A percentile compares a stretch with the other conserved stretches of the same genome.
These are phyloP conservation scores for Selaginella tamariscina DNA, from an alignment of 75 land plant species.

Conservation along the genomic window DNA sequence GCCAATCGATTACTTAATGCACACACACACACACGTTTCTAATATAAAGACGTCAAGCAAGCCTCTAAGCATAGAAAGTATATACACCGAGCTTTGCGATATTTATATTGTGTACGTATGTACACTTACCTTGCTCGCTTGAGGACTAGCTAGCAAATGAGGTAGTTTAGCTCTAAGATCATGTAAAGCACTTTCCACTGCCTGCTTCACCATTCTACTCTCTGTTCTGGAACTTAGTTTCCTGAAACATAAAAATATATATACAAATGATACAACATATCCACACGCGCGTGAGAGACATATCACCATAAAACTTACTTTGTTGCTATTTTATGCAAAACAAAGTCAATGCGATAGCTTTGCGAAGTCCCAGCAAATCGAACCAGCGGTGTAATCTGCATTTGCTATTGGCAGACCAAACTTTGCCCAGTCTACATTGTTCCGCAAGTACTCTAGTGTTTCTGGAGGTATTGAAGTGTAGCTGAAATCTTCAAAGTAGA, in stretches of 20 bases:
- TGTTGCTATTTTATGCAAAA: background rate
- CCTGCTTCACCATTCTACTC: background rate
- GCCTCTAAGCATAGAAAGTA: too few relatives aligned
- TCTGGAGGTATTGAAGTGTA: background rate
- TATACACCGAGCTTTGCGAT: too few relatives aligned
- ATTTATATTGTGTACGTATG: too few relatives aligned
- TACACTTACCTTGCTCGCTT: constrained; percentile 6
- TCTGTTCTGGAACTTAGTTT: background rate
- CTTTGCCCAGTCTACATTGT: background rate
- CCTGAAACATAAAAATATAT: background rate
- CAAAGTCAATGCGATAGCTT: background rate
- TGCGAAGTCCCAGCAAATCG: background rate
- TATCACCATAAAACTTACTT: too few relatives aligned
- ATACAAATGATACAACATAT: background rate
- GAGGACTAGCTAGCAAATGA: background rate
- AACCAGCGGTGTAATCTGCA: background rate
- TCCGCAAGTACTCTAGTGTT: background rate
- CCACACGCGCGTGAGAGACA: too few relatives aligned
- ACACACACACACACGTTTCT: background rate
- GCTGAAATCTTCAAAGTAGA: constrained; percentile 1
- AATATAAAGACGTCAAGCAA: too few relatives aligned
- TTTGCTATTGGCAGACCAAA: background rate
- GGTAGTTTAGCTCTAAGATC: background rate
- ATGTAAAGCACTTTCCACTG: background rate
- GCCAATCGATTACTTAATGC: background rate